Evolutionary conservation across 2,329 filamentous ascomycete species (phyloP), one percentile per base, ranked within the genome.

Genomic region (Sarocladium oryzae): DNA sequence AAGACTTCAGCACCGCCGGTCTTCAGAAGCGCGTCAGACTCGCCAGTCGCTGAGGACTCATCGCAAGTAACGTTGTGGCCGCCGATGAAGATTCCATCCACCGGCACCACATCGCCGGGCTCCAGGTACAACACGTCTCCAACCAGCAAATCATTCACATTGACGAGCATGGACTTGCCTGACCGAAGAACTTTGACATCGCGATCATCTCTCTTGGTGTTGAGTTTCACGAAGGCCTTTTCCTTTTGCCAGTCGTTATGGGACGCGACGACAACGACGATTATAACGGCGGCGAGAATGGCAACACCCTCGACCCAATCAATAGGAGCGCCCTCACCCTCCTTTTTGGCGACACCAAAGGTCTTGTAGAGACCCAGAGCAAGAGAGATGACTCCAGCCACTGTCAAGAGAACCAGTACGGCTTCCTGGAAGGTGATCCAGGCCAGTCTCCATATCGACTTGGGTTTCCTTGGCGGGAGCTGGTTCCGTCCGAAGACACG

Each of bases 151-250:
- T 89, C 84, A 56, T 85, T 77, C 3, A 89, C 77, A 0, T 82
- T 85, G 33, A 90, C 79, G 63, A 87, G 82, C 55, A 78, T 75
- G 0, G 82, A 82, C 58, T 76, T 82, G 26, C 86, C 88, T 1
- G 86, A 90, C 15, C 88, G 83, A 49, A 88, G 72, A 9, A 89
- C 82, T 55, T 88, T 89, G 57, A 91, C 82, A 48, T 78, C 71
- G 26, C 87, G 78, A 61, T 89, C 84, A 46, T 89, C 83, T 65
- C 91, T 91, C 62, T 89, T 88, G 64, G 82, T 82, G 67, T 90
- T 90, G 54, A 91, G 71, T 64, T 88, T 89, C 36, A 88, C 59
- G 91, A 91, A 60, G 89, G 85, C 40, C 84, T 78, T 71, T 62
- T 86, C 81, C 66, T 84, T 85, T 59, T 86, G 79, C 76, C 78